Base-by-base conservation (phyloP, 441 rosid genomes). In the Adansonia grandidieri region DNA sequence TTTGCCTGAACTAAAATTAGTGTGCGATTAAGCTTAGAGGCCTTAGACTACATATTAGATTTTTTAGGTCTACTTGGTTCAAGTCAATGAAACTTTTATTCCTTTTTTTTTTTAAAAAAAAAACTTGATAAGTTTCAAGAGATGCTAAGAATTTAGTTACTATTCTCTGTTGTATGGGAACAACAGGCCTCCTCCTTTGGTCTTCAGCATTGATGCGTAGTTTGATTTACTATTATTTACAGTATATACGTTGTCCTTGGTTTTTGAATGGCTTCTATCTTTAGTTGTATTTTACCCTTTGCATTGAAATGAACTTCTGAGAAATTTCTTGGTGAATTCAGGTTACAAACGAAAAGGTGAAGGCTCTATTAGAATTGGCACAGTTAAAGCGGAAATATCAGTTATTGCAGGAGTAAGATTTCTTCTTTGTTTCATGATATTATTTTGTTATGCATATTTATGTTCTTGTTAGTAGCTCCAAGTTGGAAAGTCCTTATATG, bases 281-380 rank as follows among this genome's bases (percentile, higher is more conserved):
- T 79, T 70, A 64, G 20, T 51, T 57, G 47, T 48, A 60, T 60
- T 19, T 42, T 67, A 48, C 47, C 53, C 13, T 66, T 47, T 60
- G 11, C 28, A 67, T 9, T 9, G 11, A 9, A 51, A 42, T 53
- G 37, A 11, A 73, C 17, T 64, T 56, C 4, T 53, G 62, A 24
- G 53, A 57, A 19, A 19, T 70, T 74, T 76, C 65, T 50, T 80
- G 20, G 68, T 73, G 44, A 65, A 61, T 79, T 72, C 79, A 95
- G 99, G 99, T 93, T 75, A 92, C 98, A 14, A 95, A 89, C 73
- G 99, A 97, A 87, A 97, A 97, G 88, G 99, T 97, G 76, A 93
- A 88, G 90, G 90, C 91, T 80, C 97, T 97, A 54, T 54, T 95
- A 93, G 98, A 95, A 85, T 81, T 92, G 84, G 98, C 97, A 54